Conservation (phyloP, 306 rosid genomes). For the apple (Malus domestica) region ASM211411v1 NC_041802.1:31703001-31703500, state of each 20-base stretch:
- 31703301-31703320: conserved; percentile 79
- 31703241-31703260: conserved; percentile 64
- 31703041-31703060: too few relatives aligned
- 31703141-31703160: too few relatives aligned
- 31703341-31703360: conserved; percentile 77
- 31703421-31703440: not conserved
- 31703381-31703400: not conserved
- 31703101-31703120: too few relatives aligned
- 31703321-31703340: conserved; percentile 95
- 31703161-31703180: not conserved
- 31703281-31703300: conserved; percentile 97
- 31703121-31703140: too few relatives aligned
- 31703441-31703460: not conserved
- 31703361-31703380: not conserved
- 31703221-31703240: conserved; percentile 86
- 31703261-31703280: conserved; percentile 71
- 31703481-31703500: not conserved
- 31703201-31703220: conserved; percentile 1
- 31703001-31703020: too few relatives aligned
- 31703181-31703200: not conserved
- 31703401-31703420: too few relatives aligned
- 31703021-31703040: too few relatives aligned
- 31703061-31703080: too few relatives aligned
- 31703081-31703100: too few relatives aligned
- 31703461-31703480: not conserved